Conservation (phyloP, 495 filamentous ascomycete species). For the Chaetomium cochliodes region DNA sequence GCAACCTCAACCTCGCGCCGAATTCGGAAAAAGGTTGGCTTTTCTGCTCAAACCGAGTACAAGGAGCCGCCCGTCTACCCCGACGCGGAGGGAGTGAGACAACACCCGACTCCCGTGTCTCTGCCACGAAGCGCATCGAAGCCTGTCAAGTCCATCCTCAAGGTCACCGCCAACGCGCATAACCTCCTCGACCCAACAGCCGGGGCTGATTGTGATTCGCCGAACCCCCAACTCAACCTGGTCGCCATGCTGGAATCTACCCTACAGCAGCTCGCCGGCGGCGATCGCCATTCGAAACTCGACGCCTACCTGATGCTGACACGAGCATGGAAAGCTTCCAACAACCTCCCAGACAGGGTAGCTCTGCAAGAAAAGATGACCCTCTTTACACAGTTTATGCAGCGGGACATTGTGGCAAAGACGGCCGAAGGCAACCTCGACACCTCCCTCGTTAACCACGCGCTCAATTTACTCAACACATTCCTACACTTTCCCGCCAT, state of each 20-base stretch:
- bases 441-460: conserved; percentile 66
- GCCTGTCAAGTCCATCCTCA: conserved; percentile 83
- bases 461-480: conserved; percentile 68
- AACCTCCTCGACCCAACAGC: conserved; percentile 45
- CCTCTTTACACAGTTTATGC: conserved; percentile 72
- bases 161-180: conserved; percentile 54
- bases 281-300: conserved; percentile 64
- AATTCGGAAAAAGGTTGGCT: conserved; percentile 67
- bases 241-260: conserved; percentile 82
- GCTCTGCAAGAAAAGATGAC: conserved; percentile 72
- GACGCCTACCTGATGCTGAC: conserved; percentile 84
- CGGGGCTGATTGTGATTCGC: conserved; percentile 35
- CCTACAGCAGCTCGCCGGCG: conserved; percentile 70
- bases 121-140: conserved; percentile 61
- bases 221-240: conserved; percentile 46
- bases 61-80: conserved; percentile 56
- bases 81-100: conserved; percentile 44
- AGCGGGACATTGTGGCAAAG: conserved; percentile 67
- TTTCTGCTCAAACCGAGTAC: conserved; percentile 71
- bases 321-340: conserved; percentile 72
- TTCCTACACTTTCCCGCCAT: conserved; percentile 69
- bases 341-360: conserved; percentile 67
- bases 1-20: conserved; percentile 57
- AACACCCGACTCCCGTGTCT: conserved; percentile 45
- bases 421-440: conserved; percentile 52